Evolutionary conservation across 179 eudicot genomes (phyloP), one percentile per base, ranked within the genome.

Genomic region (Sideroxylon spinosum): DNA sequence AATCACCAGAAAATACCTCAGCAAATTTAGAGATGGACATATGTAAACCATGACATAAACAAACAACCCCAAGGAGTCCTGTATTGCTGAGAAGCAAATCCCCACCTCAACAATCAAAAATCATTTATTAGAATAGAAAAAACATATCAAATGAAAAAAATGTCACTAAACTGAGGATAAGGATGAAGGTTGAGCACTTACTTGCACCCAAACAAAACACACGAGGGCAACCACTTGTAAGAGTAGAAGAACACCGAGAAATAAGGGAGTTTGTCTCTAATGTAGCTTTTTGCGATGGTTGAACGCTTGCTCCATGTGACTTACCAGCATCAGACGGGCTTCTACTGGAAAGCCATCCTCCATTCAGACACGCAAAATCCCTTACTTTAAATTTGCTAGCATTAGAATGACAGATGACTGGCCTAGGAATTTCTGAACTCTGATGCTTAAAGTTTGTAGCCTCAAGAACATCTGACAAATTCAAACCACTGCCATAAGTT

Each of bases 1-100:
- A 46, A 57, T 44, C 46, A 37, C 68, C 28, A 20, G 12, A 77
- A 74, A 53, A 83, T 91, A 91, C 95, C 95, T 91, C 85, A 52
- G 88, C 85, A 79, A 89, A 91, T 49, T 84, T 83, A 44, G 89
- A 77, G 69, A 91, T 76, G 28, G 95, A 91, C 95, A 91, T 91
- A 78, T 73, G 87, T 66, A 78, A 56, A 84, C 91, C 88, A 87
- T 91, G 95, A 78, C 95, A 91, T 50, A 85, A 84, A 75, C 95
- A 91, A 81, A 82, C 85, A 83, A 91, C 85, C 73, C 91, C 95
- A 81, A 91, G 89, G 73, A 91, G 85, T 68, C 92, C 92, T 46
- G 84, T 86, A 81, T 84, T 87, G 82, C 92, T 87, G 78, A 88
- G 86, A 73, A 88, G 88, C 73, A 91, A 81, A 83, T 84, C 81